Percentiles rank a stretch among this genome's conserved stretches.
phyloP scores from a whole-genome alignment of 768 basidiomycete genomes.

The Xerocomellus amylosporus region DNA sequence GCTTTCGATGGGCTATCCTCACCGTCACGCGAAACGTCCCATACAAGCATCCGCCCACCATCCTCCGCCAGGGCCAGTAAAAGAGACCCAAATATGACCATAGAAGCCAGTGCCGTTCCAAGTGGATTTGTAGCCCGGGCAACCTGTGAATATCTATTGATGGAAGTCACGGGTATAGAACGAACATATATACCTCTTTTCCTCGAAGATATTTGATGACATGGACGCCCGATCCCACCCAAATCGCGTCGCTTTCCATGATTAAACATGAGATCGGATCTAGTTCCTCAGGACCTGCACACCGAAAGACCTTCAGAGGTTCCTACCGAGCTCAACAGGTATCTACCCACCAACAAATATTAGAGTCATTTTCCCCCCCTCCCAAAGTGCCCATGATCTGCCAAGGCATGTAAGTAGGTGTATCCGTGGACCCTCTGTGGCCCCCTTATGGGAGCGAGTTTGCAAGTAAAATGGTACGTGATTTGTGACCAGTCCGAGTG shows the following conservation, averaged over 20 bases:
- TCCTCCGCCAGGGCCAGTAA: slow-evolving; percentile 78
- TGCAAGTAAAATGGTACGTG: slow-evolving; percentile 87
- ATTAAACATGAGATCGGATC: slow-evolving; percentile 71
- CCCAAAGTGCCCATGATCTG: slow-evolving; percentile 92
- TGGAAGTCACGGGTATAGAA: not conserved
- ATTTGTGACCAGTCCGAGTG: slow-evolving; percentile 92
- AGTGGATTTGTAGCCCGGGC: slow-evolving; percentile 63
- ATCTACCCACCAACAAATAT: slow-evolving; percentile 82
- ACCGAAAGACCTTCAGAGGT: slow-evolving; percentile 2
- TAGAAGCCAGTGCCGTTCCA: slow-evolving; percentile 53
- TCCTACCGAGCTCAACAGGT: not conserved
- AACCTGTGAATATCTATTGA: slow-evolving; percentile 36
- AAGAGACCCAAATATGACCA: slow-evolving; percentile 78
- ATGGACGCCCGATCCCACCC: slow-evolving; percentile 67
- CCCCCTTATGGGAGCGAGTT: slow-evolving; percentile 79
- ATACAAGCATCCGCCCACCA: slow-evolving; percentile 72
- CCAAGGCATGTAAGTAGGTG: slow-evolving; percentile 88
- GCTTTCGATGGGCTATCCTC: slow-evolving; percentile 14
- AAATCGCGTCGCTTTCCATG: slow-evolving; percentile 85
- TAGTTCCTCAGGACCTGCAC: slow-evolving; percentile 75
- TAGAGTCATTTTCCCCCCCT: slow-evolving; percentile 87
- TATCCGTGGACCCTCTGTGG: slow-evolving; percentile 77
- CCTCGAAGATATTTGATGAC: slow-evolving; percentile 82
- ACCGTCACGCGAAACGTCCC: slow-evolving; percentile 69
- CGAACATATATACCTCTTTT: slow-evolving; percentile 60